phyloP scores from a whole-genome alignment of 169 alveolate genomes.

The Amoebophrya sp. region DNA sequence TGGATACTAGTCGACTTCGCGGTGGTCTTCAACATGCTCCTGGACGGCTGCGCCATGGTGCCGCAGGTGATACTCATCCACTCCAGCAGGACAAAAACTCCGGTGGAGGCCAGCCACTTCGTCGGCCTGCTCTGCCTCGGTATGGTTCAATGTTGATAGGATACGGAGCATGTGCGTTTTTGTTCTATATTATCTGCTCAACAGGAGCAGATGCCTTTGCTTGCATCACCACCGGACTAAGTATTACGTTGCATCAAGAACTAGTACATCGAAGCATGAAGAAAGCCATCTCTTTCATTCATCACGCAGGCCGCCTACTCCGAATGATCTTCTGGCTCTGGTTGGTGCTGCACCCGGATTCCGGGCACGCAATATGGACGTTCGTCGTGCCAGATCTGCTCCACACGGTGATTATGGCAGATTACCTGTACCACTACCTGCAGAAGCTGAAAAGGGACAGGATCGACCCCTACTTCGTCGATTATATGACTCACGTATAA shows the following conservation, averaged over 20 bases:
- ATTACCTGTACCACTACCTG: constrained; percentile 18
- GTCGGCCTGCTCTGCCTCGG: constrained; percentile 1
- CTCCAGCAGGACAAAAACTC: neutral
- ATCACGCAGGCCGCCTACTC: neutral
- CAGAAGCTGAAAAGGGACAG: neutral
- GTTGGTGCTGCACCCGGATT: neutral
- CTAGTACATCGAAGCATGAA: no score
- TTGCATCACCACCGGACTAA: no score
- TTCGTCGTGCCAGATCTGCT: neutral
- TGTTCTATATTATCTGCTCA: no score
- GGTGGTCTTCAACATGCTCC: neutral
- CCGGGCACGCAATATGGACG: neutral
- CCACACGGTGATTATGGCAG: constrained; percentile 12
- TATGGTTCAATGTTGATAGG: no score
- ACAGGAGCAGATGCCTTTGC: no score
- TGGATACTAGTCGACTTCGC: constrained; percentile 24
- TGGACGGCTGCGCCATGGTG: constrained; percentile 6
- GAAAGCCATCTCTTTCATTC: neutral
- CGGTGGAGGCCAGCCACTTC: constrained; percentile 21
- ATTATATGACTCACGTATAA: neutral
- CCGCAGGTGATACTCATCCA: neutral
- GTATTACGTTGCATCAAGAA: no score
- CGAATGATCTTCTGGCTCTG: neutral
- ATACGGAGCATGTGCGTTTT: no score
- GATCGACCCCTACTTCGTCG: constrained; percentile 16